Percentiles rank a stretch among this genome's conserved stretches.
Evolutionary conservation across 768 basidiomycete genomes (phyloP).

Genomic region (Suillus weaverae): DNA sequence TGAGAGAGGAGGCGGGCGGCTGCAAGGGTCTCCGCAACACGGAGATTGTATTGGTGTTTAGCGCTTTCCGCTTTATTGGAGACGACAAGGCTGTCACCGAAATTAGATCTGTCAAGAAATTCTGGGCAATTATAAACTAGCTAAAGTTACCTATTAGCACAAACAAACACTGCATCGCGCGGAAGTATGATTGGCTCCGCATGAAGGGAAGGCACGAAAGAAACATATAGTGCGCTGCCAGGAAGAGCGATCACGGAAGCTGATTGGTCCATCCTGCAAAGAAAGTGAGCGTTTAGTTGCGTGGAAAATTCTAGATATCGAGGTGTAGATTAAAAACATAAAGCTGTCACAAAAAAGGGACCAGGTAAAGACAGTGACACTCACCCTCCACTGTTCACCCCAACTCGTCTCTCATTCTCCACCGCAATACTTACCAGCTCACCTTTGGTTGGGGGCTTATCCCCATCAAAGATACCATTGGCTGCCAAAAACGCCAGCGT

Average conservation of each 20-base stretch:
- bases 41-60: conserved; percentile 81
- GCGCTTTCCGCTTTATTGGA: conserved; percentile 79
- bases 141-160: conserved; percentile 23
- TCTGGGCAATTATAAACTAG: conserved; percentile 61
- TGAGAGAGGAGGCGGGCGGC: conserved; percentile 74
- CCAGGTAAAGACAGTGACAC: conserved; percentile 17
- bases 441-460: conserved; percentile 48
- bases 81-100: conserved; percentile 49
- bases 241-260: conserved; percentile 79
- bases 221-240: conserved; percentile 72
- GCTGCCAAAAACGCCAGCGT: conserved; percentile 78
- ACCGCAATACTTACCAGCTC: conserved; percentile 78
- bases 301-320: not conserved
- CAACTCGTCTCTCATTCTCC: conserved; percentile 82
- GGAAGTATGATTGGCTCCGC: conserved; percentile 70
- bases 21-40: conserved; percentile 87
- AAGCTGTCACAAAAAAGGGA: not conserved
- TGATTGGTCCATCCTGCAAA: conserved; percentile 84
- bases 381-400: conserved; percentile 80
- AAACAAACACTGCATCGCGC: conserved; percentile 27
- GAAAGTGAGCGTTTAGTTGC: conserved; percentile 11
- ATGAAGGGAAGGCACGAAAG: conserved; percentile 74
- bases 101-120: conserved; percentile 46
- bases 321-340: not conserved
- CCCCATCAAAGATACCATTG: conserved; percentile 58